phyloP scores from a whole-genome alignment of 2,329 filamentous ascomycete genomes.

The Emydomyces testavorans region DNA sequence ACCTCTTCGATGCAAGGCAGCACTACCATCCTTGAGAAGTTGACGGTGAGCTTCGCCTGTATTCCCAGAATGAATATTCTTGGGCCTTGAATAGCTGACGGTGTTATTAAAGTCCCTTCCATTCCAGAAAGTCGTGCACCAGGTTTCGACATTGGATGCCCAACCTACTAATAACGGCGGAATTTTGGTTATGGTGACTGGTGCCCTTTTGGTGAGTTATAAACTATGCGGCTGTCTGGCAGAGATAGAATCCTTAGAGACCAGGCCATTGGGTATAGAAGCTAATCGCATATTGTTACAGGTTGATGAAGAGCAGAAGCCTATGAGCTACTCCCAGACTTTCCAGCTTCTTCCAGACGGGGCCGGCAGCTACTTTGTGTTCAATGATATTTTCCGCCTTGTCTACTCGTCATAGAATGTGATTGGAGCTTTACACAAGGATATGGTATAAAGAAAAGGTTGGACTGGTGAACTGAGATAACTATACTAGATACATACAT shows the following conservation, averaged over 20 bases:
- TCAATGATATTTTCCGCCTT: constrained; percentile 92
- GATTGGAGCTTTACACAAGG: background rate
- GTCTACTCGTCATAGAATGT: constrained; percentile 44
- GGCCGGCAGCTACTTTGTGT: constrained; percentile 65
- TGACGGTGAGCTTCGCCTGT: constrained; percentile 48
- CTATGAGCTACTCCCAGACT: constrained; percentile 81
- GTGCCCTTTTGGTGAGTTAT: constrained; percentile 61
- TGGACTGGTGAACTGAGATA: background rate
- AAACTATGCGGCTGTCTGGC: background rate
- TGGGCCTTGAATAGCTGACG: background rate
- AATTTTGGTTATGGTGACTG: constrained; percentile 80
- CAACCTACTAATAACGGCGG: constrained; percentile 62
- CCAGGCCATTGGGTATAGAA: background rate
- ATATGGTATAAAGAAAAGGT: background rate
- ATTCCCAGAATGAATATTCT: background rate
- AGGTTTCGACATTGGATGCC: constrained; percentile 65
- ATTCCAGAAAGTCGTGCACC: constrained; percentile 71
- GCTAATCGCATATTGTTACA: constrained; percentile 27
- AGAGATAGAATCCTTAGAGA: too few species aligned
- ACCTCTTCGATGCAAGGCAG: constrained; percentile 53
- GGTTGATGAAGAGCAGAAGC: constrained; percentile 75
- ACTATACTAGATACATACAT: background rate
- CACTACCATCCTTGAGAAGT: constrained; percentile 62
- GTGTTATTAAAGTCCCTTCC: constrained; percentile 50
- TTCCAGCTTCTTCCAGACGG: constrained; percentile 71